Evolutionary conservation across 2,329 filamentous ascomycete genomes (phyloP).

Genomic region (Neospermospora avenae): DNA sequence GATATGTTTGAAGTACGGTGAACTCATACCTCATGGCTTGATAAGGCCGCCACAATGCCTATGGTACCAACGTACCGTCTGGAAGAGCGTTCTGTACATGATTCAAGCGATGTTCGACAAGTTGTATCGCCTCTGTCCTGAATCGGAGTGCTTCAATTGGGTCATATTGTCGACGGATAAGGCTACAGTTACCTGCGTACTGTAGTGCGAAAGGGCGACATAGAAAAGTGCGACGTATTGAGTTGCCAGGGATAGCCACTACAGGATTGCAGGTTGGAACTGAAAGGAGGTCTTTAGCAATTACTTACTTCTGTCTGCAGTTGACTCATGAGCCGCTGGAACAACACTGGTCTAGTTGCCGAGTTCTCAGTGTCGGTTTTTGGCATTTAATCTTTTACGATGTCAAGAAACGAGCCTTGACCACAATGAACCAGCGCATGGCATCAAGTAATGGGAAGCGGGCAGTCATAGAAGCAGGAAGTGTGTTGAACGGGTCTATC

Average conservation of each 20-base stretch:
- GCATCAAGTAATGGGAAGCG: too few relatives aligned
- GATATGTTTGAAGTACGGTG: neutral
- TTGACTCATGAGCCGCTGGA: slow-evolving; percentile 17
- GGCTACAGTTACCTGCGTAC: slow-evolving; percentile 19
- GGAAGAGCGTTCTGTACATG: slow-evolving; percentile 5
- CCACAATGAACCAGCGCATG: neutral
- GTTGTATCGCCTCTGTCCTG: slow-evolving; percentile 18
- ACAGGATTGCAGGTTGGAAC: neutral
- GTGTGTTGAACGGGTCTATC: slow-evolving; percentile 17
- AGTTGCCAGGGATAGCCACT: slow-evolving; percentile 19
- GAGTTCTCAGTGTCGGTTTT: slow-evolving; percentile 3
- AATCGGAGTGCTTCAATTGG: slow-evolving; percentile 17
- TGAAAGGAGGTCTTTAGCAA: neutral
- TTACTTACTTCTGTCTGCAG: neutral
- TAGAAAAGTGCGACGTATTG: slow-evolving; percentile 17
- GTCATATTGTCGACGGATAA: slow-evolving; percentile 11
- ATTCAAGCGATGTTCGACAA: slow-evolving; percentile 17
- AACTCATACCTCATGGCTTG: slow-evolving; percentile 19
- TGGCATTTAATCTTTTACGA: neutral
- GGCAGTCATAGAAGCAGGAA: slow-evolving; percentile 5
- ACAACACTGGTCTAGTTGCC: slow-evolving; percentile 9
- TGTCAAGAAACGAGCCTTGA: neutral
- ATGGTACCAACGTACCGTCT: slow-evolving; percentile 19
- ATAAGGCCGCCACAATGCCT: slow-evolving; percentile 18
- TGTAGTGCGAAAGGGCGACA: slow-evolving; percentile 20